Base-by-base conservation (phyloP, 1,139 yeast species). In the Saccharomyces uvarum region DNA sequence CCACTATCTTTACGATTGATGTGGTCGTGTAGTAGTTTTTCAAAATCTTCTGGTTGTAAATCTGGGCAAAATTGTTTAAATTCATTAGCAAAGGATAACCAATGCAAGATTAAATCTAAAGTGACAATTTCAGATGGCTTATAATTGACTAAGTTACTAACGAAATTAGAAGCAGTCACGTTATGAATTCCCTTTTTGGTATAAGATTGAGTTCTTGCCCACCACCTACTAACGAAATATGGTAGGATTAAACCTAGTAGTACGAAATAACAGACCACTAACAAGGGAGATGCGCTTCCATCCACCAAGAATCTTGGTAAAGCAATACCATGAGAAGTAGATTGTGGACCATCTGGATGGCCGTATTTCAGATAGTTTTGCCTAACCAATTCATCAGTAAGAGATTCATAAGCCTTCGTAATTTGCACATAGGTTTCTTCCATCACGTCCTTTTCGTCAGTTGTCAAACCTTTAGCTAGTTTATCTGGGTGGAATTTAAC, bases 301-400 rank as follows among this genome's bases (percentile, higher is more conserved):
- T 89, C 97, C 47, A 95, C 89, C 63, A 95, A 77, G 72, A 89
- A 89, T 69, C 86, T 85, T 46, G 99, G 99, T 62, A 95, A 75
- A 0, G 98, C 99, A 71, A 95, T 90, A 56, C 99, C 99, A 69
- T 89, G 97, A n/a, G 86, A 76, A n/a, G 87, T 78, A 50, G 88
- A 88, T 70, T 89, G 97, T 51, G 96, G 97, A 46, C 99, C 99
- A 73, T 95, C 99, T 5, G 99, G 99, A 69, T 95, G 96, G 49
- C 99, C 99, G 67, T 85, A 93, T 65, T 82, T 84, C 66, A 86
- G 75, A 69, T 81, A 91, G 70, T 95, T 95, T 61, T 87, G 88
- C 64, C 84, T 84, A 9, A 90, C 83, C 33, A 78, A 81, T 62
- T 88, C 97, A 71, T 95, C 99, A 11, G 99, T 95, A 62, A 95